Conservation (phyloP, 805 yeast genomes). For the Zygosaccharomyces siamensis region DNA sequence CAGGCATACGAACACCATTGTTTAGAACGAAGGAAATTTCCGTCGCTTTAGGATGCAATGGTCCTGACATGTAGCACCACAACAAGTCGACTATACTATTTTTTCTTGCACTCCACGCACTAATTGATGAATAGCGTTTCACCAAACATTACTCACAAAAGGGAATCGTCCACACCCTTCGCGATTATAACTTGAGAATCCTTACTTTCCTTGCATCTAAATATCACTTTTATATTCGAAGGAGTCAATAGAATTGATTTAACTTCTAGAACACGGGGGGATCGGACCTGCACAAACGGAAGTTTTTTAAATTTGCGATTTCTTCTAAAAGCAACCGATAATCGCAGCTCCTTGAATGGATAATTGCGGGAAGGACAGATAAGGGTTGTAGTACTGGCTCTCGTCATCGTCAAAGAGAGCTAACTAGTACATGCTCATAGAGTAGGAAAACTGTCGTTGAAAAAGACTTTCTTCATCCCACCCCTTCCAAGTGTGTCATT, state of each 20-base stretch:
- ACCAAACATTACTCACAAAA: too few species aligned
- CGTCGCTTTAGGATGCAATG: conserved; percentile 35
- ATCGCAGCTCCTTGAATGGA: too few species aligned
- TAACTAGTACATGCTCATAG: too few species aligned
- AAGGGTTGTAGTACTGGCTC: too few species aligned
- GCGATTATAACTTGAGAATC: background rate
- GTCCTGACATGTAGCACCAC: conserved; percentile 5
- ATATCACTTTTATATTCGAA: background rate
- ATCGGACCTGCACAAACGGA: background rate
- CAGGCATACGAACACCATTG: conserved; percentile 59
- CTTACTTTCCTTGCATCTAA: background rate
- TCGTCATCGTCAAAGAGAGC: too few species aligned
- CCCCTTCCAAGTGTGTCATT: background rate
- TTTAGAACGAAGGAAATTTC: conserved; percentile 44
- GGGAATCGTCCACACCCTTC: too few species aligned
- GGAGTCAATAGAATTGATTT: background rate
- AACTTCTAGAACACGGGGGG: background rate
- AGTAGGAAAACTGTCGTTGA: background rate
- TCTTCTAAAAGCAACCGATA: background rate
- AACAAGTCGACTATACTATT: too few species aligned
- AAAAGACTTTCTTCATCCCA: background rate
- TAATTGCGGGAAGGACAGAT: too few species aligned
- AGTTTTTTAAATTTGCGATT: background rate
- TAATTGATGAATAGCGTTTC: too few species aligned
- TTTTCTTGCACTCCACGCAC: too few species aligned